Percentiles rank a stretch among this genome's conserved stretches.
Evolutionary conservation across 768 basidiomycete genomes (phyloP).

Genomic region (Termitomyces sp.): DNA sequence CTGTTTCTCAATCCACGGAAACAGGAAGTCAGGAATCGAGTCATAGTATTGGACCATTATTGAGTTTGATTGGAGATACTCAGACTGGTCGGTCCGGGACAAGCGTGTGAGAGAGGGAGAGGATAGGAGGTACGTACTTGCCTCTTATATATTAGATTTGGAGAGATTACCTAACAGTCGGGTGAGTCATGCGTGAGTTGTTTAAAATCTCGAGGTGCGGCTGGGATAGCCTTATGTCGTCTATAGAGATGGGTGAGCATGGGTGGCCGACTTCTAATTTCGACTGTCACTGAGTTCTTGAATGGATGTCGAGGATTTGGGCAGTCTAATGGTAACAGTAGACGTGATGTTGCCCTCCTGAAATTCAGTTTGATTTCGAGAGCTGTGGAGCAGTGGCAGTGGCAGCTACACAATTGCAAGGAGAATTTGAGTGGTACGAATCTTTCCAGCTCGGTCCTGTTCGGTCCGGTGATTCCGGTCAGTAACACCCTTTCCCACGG

Average conservation of each 20-base stretch:
- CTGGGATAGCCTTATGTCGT: neutral
- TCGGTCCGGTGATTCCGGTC: too few relatives aligned
- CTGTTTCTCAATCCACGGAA: conserved; percentile 60
- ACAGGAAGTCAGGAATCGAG: conserved; percentile 50
- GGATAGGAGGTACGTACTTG: neutral
- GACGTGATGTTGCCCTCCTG: neutral
- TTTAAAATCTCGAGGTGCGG: neutral
- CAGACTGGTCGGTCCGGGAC: neutral
- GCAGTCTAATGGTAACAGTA: neutral
- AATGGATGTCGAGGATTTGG: neutral
- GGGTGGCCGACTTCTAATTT: neutral
- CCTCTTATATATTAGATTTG: neutral
- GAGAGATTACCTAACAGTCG: conserved; percentile 8
- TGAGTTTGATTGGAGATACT: neutral
- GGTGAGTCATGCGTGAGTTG: conserved; percentile 8
- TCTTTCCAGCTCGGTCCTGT: too few relatives aligned
- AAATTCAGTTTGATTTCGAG: neutral
- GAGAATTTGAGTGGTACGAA: too few relatives aligned
- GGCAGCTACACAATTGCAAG: too few relatives aligned
- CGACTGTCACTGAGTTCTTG: too few relatives aligned
- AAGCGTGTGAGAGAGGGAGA: neutral
- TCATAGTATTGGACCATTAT: conserved; percentile 59
- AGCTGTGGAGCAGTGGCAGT: too few relatives aligned
- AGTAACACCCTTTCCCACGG: too few relatives aligned
- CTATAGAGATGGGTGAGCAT: neutral